phyloP scores from a whole-genome alignment of 129 eudicot species.

The carrot (Daucus carota) region DH1_v3.0 NC_030381.2:20999501-21000000 shows the following conservation, averaged over 20 bases:
- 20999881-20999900: conserved; percentile 25
- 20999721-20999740: conserved; percentile 23
- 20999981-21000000: conserved; percentile 11
- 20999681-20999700: conserved; percentile 51
- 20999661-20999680: conserved; percentile 40
- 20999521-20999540: background rate
- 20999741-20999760: conserved; percentile 8
- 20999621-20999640: conserved; percentile 52
- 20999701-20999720: conserved; percentile 65
- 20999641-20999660: conserved; percentile 34
- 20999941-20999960: conserved; percentile 19
- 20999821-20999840: conserved; percentile 25
- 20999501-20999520: background rate
- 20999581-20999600: background rate
- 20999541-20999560: background rate
- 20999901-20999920: conserved; percentile 18
- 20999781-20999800: conserved; percentile 15
- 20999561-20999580: background rate
- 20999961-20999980: conserved; percentile 13
- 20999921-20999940: conserved; percentile 17
- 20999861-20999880: conserved; percentile 20
- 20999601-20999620: background rate
- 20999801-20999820: conserved; percentile 43
- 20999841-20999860: conserved; percentile 7
- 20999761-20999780: conserved; percentile 21